These are phyloP conservation scores for Fusarium ramigenum DNA, from an alignment of 2,329 filamentous ascomycete species.

Conservation along the genomic window DNA sequence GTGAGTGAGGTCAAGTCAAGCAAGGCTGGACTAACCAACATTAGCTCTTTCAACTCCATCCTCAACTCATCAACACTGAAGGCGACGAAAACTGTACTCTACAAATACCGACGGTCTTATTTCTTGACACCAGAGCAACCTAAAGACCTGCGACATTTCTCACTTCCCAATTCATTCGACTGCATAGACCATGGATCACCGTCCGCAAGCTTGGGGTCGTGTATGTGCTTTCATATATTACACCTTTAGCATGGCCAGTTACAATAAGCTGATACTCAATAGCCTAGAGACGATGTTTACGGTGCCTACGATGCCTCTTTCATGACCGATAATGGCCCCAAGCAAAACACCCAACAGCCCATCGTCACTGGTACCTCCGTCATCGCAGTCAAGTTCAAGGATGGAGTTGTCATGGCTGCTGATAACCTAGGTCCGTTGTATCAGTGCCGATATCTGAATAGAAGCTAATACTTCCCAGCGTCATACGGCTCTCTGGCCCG, in stretches of 20 bases:
- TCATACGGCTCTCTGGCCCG: constrained; percentile 97
- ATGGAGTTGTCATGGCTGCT: constrained; percentile 94
- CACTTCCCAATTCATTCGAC: constrained; percentile 4
- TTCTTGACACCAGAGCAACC: not conserved
- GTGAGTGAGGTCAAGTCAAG: constrained; percentile 39
- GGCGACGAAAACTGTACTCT: not conserved
- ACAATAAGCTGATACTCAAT: constrained; percentile 21
- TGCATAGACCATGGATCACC: constrained; percentile 69
- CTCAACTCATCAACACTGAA: constrained; percentile 17
- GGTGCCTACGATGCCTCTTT: constrained; percentile 91
- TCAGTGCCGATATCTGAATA: not conserved
- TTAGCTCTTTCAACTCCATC: constrained; percentile 27
- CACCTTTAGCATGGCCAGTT: not conserved
- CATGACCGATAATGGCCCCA: constrained; percentile 76
- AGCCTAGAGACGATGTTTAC: constrained; percentile 98
- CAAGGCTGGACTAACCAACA: constrained; percentile 23
- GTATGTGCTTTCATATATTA: constrained; percentile 58
- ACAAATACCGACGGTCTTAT: not conserved
- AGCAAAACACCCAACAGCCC: constrained; percentile 88
- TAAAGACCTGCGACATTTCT: not conserved
- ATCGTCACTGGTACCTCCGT: constrained; percentile 98
- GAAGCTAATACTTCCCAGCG: constrained; percentile 60
- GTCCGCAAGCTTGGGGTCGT: constrained; percentile 77
- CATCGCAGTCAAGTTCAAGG: constrained; percentile 92
- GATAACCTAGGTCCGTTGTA: constrained; percentile 84